Evolutionary conservation across 768 basidiomycete species (phyloP).

Genomic region (Trametes coccinea): DNA sequence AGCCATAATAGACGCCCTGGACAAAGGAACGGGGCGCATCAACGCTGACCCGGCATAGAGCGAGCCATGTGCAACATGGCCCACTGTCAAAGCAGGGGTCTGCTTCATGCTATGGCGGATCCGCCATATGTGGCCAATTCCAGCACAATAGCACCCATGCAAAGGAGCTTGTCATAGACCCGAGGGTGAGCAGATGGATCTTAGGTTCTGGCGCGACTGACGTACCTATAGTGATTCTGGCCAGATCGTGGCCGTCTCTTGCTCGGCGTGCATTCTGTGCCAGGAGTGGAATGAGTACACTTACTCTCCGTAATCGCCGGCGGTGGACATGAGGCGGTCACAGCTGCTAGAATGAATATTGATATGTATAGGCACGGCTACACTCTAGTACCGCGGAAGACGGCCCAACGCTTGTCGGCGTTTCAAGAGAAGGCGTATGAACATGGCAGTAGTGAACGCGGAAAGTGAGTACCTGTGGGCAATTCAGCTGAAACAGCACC

Average conservation of each 20-base stretch:
- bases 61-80: too few species aligned
- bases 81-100: too few species aligned
- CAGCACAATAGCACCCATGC: too few species aligned
- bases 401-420: constrained; percentile 50
- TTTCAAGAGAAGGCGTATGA: constrained; percentile 62
- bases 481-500: neutral
- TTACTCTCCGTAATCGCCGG: too few species aligned
- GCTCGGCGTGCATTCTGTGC: too few species aligned
- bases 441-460: constrained; percentile 82
- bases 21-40: constrained; percentile 3
- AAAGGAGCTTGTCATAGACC: too few species aligned
- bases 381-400: constrained; percentile 52
- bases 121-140: neutral
- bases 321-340: too few species aligned
- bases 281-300: too few species aligned
- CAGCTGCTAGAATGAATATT: neutral
- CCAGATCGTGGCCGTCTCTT: too few species aligned
- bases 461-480: constrained; percentile 82
- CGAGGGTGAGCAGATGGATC: too few species aligned
- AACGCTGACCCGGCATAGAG: neutral
- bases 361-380: neutral
- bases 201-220: too few species aligned
- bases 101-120: neutral
- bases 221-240: too few species aligned
- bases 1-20: constrained; percentile 3